phyloP scores from a whole-genome alignment of 2,329 filamentous ascomycete genomes.

The Sporothrix schenckii region DNA sequence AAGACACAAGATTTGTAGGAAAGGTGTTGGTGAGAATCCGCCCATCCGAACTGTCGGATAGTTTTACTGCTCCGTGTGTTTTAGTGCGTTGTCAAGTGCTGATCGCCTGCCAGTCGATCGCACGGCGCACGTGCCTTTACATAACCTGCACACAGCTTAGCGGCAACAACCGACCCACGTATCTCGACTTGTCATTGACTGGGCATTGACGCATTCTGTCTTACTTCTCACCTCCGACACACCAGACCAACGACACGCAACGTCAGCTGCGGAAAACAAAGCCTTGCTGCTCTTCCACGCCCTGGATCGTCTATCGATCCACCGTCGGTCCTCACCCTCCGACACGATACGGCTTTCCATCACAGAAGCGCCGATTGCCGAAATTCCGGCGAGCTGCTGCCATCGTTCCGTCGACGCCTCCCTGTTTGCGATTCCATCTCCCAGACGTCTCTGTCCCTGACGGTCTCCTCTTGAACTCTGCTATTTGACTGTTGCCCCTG shows the following conservation, averaged over 20 bases:
- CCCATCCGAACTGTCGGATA: no score
- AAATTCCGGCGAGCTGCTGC: neutral
- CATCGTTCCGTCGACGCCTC: neutral
- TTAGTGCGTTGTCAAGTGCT: neutral
- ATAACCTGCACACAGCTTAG: conserved; percentile 6
- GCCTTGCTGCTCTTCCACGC: no score
- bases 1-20: neutral
- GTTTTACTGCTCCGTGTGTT: neutral
- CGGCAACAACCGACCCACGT: neutral
- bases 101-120: neutral
- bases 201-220: neutral
- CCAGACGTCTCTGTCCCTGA: no score
- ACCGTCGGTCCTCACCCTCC: neutral
- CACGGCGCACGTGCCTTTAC: conserved; percentile 18
- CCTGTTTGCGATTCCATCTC: neutral
- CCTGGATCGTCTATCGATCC: no score
- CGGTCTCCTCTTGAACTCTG: neutral
- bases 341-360: no score
- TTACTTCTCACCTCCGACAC: neutral
- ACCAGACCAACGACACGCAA: no score
- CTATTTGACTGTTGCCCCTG: neutral
- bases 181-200: conserved; percentile 1
- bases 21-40: neutral
- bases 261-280: no score
- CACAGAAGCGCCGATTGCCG: neutral